Conservation (phyloP, 306 rosid genomes). For the Corylus americana region DNA sequence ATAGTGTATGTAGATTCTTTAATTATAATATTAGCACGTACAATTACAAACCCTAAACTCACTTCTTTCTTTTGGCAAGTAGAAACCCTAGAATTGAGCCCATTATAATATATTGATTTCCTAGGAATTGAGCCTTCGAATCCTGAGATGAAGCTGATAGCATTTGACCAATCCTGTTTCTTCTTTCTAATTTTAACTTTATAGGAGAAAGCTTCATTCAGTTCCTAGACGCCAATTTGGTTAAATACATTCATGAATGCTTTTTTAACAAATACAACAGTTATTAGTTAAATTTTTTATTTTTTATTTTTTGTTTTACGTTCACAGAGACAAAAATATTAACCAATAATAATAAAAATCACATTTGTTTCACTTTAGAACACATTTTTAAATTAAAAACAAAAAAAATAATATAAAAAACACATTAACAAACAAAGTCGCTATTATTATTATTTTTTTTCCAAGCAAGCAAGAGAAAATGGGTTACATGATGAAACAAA, state of each 20-base stretch:
- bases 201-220: background rate
- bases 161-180: background rate
- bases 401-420: no score
- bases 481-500: no score
- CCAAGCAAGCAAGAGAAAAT: no score
- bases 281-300: no score
- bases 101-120: background rate
- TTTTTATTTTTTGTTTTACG: no score
- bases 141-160: background rate
- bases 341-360: background rate
- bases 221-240: background rate
- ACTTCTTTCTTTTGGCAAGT: background rate
- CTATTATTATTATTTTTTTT: no score
- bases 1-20: background rate
- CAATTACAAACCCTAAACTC: background rate
- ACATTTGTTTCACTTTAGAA: no score
- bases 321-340: no score
- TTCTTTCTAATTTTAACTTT: background rate
- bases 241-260: background rate
- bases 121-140: background rate
- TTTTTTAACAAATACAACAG: background rate
- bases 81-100: background rate
- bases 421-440: no score
- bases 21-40: background rate
- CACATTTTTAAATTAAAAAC: no score